phyloP scores from a whole-genome alignment of 2,329 filamentous ascomycete species.

The Fusarium graminum region DNA sequence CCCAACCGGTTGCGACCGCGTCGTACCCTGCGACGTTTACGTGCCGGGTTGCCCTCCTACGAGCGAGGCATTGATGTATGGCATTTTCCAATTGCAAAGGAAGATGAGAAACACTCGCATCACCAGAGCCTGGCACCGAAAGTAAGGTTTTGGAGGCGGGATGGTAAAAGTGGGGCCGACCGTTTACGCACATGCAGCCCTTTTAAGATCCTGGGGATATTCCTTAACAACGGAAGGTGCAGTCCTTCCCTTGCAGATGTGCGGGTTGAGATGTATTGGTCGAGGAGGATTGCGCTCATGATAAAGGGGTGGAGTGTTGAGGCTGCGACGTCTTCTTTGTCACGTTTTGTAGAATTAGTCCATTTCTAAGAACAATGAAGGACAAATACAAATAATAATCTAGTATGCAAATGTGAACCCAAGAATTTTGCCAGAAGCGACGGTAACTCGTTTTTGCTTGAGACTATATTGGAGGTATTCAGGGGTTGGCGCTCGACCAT shows the following conservation, averaged over 20 bases:
- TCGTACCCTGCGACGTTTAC: slow-evolving; percentile 84
- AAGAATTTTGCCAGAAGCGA: neutral
- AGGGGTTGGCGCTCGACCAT: neutral
- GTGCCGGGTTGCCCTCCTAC: slow-evolving; percentile 79
- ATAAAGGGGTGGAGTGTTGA: neutral
- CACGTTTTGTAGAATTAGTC: slow-evolving; percentile 13
- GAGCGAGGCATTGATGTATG: slow-evolving; percentile 73
- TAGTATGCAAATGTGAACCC: neutral
- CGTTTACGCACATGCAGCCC: neutral
- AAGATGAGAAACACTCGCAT: slow-evolving; percentile 76
- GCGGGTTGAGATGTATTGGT: neutral
- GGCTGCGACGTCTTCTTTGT: slow-evolving; percentile 17
- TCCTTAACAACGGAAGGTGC: neutral
- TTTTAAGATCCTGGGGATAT: neutral
- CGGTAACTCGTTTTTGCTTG: neutral
- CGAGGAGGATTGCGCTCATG: neutral
- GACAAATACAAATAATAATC: neutral
- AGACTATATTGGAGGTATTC: neutral
- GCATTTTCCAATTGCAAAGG: slow-evolving; percentile 81
- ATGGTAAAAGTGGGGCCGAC: neutral
- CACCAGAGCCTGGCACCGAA: slow-evolving; percentile 70
- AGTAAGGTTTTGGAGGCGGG: slow-evolving; percentile 53
- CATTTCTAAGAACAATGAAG: neutral
- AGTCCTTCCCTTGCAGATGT: neutral
- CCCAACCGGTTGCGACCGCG: slow-evolving; percentile 73